phyloP scores from a whole-genome alignment of 495 filamentous ascomycete genomes.

The Penicillium pancosmium region DNA sequence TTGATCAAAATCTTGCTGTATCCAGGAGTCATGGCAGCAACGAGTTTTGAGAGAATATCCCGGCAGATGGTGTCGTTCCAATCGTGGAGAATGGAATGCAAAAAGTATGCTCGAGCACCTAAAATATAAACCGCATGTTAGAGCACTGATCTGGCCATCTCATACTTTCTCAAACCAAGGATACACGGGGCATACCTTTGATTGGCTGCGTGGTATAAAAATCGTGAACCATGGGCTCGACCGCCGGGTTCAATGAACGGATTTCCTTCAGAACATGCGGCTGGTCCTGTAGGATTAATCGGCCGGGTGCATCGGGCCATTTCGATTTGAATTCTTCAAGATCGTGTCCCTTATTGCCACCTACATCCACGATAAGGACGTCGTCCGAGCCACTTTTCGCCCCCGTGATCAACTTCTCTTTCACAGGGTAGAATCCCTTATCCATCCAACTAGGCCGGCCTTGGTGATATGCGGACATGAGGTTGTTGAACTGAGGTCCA shows the following conservation, averaged over 20 bases:
- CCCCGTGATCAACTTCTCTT: background rate
- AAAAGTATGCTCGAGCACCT: slow-evolving; percentile 45
- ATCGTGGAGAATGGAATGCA: slow-evolving; percentile 49
- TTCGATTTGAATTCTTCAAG: slow-evolving; percentile 35
- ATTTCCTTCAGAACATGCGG: slow-evolving; percentile 20
- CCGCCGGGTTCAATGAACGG: slow-evolving; percentile 22
- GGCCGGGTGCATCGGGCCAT: slow-evolving; percentile 31
- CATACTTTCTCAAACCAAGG: too few relatives aligned
- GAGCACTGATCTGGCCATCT: too few relatives aligned
- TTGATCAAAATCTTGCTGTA: slow-evolving; percentile 44
- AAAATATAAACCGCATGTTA: background rate
- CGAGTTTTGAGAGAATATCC: slow-evolving; percentile 39
- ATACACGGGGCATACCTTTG: slow-evolving; percentile 40
- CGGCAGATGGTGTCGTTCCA: slow-evolving; percentile 47
- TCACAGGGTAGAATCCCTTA: background rate
- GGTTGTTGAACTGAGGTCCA: slow-evolving; percentile 41
- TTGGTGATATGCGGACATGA: slow-evolving; percentile 49
- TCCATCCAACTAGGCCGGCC: slow-evolving; percentile 23
- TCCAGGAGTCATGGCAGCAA: slow-evolving; percentile 40
- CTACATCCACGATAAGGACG: slow-evolving; percentile 39
- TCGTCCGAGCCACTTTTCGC: slow-evolving; percentile 8
- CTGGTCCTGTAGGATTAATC: slow-evolving; percentile 39
- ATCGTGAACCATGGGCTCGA: slow-evolving; percentile 48
- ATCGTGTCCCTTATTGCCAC: slow-evolving; percentile 39
- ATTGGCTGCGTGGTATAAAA: slow-evolving; percentile 52